Conservation (phyloP, 306 rosid species). For the Luffa aegyptiaca region DNA sequence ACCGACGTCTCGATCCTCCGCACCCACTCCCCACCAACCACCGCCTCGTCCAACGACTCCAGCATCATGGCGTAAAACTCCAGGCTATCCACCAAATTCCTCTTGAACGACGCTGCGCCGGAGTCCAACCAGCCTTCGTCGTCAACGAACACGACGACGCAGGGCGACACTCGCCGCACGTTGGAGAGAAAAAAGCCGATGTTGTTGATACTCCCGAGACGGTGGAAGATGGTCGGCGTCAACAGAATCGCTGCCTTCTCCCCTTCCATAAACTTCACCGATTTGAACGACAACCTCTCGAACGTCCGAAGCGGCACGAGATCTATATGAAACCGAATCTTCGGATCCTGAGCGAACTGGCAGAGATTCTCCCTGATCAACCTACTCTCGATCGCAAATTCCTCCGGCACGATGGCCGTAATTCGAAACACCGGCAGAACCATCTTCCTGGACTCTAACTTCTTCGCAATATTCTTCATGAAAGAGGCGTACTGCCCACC, state of each 20-base stretch:
- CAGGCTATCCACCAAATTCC: conserved; percentile 41
- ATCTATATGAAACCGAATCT: conserved; percentile 54
- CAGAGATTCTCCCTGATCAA: conserved; percentile 47
- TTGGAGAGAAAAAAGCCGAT: conserved; percentile 32
- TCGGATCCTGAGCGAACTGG: conserved; percentile 68
- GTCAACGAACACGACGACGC: conserved; percentile 61
- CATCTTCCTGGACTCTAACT: conserved; percentile 24
- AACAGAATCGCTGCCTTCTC: conserved; percentile 56
- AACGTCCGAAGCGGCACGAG: conserved; percentile 41
- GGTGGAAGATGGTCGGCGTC: conserved; percentile 57
- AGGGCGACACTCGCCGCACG: conserved; percentile 40
- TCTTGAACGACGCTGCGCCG: conserved; percentile 40
- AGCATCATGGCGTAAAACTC: conserved; percentile 62
- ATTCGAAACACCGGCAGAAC: conserved; percentile 41
- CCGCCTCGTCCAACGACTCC: conserved; percentile 66
- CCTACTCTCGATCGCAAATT: conserved; percentile 46
- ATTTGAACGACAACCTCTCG: conserved; percentile 48
- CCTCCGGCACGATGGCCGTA: conserved; percentile 66
- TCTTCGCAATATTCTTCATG: conserved; percentile 67
- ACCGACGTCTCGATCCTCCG: conserved; percentile 50
- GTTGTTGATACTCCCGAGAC: conserved; percentile 25
- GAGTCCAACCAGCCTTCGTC: conserved; percentile 52
- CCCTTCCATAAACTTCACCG: conserved; percentile 52
- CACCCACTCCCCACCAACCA: conserved; percentile 42
- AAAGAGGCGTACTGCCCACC: conserved; percentile 83